phyloP scores from a whole-genome alignment of 1,284 basidiomycete species.

The Quambalaria eucalypti region DNA sequence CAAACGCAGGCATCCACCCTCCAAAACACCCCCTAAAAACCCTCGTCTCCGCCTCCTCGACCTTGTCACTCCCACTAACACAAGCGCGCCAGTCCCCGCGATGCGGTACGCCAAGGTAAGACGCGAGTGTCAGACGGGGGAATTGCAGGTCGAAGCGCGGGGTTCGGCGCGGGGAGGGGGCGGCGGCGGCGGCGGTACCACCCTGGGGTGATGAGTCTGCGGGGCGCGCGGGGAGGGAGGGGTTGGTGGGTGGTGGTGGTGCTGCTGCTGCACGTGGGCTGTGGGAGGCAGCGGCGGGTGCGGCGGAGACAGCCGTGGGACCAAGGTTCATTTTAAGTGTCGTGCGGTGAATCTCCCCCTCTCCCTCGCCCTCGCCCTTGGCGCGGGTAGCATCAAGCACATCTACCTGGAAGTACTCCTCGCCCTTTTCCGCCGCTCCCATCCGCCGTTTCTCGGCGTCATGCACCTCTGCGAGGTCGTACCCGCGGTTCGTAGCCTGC shows the following conservation, averaged over 20 bases:
- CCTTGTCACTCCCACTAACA: constrained; percentile 4
- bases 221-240: background rate
- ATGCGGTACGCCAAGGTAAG: constrained; percentile 18
- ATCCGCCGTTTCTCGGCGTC: background rate
- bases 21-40: constrained; percentile 16
- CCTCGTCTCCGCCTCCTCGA: constrained; percentile 15
- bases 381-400: background rate
- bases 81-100: constrained; percentile 36
- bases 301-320: constrained; percentile 16
- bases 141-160: constrained; percentile 17
- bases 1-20: constrained; percentile 4
- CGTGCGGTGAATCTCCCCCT: background rate
- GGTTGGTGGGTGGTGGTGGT: constrained; percentile 6
- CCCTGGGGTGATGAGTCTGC: constrained; percentile 3
- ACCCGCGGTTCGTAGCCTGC: constrained; percentile 4
- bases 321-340: constrained; percentile 4
- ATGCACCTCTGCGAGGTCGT: constrained; percentile 9
- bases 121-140: constrained; percentile 19
- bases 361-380: background rate
- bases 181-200: no score
- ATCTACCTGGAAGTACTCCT: background rate
- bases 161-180: background rate
- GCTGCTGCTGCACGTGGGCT: no score
- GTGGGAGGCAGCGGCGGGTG: no score
- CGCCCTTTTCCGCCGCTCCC: background rate